These are phyloP conservation scores for Acacia acuminata DNA, from an alignment of 306 rosid genomes.

Conservation along the genomic window DNA sequence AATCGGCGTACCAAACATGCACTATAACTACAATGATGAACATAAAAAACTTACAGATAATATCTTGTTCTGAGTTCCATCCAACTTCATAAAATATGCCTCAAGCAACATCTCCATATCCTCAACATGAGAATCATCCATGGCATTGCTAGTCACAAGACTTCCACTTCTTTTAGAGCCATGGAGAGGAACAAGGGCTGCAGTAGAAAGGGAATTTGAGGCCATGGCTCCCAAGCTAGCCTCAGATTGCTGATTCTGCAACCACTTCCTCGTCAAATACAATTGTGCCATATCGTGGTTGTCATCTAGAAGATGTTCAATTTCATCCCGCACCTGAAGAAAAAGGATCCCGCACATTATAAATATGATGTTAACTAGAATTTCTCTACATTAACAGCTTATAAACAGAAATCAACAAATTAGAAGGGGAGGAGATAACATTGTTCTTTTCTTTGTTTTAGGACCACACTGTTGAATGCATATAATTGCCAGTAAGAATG, in stretches of 20 bases:
- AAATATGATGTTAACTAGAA: conserved; percentile 13
- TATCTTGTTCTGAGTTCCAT: conserved; percentile 97
- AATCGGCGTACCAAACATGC: too few relatives aligned
- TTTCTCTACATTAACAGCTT: not conserved
- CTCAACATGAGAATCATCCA: conserved; percentile 77
- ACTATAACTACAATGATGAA: conserved; percentile 4
- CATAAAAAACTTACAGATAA: conserved; percentile 71
- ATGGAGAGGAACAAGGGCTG: conserved; percentile 54
- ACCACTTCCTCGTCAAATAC: conserved; percentile 90
- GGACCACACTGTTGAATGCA: conserved; percentile 3
- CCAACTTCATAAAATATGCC: conserved; percentile 97
- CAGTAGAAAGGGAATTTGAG: conserved; percentile 44
- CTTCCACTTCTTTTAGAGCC: conserved; percentile 75
- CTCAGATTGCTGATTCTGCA: conserved; percentile 76
- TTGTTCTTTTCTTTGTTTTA: not conserved
- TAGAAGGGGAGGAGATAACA: not conserved
- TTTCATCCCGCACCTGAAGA: conserved; percentile 90
- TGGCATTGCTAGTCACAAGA: conserved; percentile 57
- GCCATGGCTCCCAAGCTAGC: conserved; percentile 54
- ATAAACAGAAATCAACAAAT: conserved; percentile 6
- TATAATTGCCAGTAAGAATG: not conserved
- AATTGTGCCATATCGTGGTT: conserved; percentile 95
- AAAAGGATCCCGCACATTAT: conserved; percentile 25
- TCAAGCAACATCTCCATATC: conserved; percentile 99
- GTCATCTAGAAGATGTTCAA: conserved; percentile 93